These are phyloP conservation scores for Selaginella moellendorffii DNA, from an alignment of 75 land plant genomes.

Conservation along the genomic window DNA sequence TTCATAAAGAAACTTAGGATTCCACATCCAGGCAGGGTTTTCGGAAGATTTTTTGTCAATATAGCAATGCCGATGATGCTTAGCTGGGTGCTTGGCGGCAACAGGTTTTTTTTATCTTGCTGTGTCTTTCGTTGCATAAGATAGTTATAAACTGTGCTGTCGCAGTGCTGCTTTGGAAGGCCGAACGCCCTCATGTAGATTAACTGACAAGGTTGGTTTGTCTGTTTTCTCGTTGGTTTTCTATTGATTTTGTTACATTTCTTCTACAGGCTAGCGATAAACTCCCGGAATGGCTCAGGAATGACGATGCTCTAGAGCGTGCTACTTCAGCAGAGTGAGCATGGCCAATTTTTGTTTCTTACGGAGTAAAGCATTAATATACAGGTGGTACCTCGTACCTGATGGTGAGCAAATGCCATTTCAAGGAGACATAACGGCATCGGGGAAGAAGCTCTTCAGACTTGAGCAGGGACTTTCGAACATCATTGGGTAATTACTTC, in stretches of 20 bases:
- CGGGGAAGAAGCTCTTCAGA: constrained; percentile 22
- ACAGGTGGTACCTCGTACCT: constrained; percentile 76
- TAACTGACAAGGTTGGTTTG: constrained; percentile 64
- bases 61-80: constrained; percentile 79
- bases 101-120: constrained; percentile 46
- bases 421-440: constrained; percentile 14
- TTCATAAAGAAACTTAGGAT: constrained; percentile 55
- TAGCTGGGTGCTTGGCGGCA: constrained; percentile 79
- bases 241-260: background rate
- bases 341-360: no score
- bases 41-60: constrained; percentile 61
- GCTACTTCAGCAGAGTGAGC: constrained; percentile 74
- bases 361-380: no score
- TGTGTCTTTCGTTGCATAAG: no score
- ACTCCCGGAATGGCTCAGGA: constrained; percentile 55
- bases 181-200: constrained; percentile 47
- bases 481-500: constrained; percentile 37
- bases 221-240: background rate
- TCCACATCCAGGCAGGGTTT: constrained; percentile 96
- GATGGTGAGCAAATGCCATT: constrained; percentile 17
- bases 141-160: no score
- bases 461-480: constrained; percentile 36
- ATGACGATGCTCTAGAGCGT: constrained; percentile 85
- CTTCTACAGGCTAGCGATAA: constrained; percentile 52
- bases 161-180: constrained; percentile 85